Conservation (phyloP, 2,329 filamentous ascomycete genomes). For the Passalora sequoiae region DNA sequence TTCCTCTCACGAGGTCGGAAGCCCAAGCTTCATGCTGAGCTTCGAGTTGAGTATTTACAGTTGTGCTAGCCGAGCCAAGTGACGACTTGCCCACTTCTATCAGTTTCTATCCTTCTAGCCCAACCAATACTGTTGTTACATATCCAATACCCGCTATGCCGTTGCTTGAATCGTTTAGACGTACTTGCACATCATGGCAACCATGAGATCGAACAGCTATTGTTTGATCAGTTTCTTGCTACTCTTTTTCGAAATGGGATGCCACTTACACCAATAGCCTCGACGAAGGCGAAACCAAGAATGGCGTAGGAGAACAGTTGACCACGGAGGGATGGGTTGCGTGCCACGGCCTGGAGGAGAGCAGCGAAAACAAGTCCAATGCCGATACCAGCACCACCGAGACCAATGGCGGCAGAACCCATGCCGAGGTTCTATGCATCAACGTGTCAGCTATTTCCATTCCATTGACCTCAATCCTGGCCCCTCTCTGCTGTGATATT, state of each 20-base stretch:
- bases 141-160: slow-evolving; percentile 16
- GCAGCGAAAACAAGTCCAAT: slow-evolving; percentile 91
- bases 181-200: slow-evolving; percentile 83
- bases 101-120: slow-evolving; percentile 18
- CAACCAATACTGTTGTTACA: slow-evolving; percentile 24
- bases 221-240: slow-evolving; percentile 2
- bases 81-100: slow-evolving; percentile 7
- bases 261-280: slow-evolving; percentile 65
- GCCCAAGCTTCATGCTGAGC: background rate
- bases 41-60: slow-evolving; percentile 6
- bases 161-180: slow-evolving; percentile 29
- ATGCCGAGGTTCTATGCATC: slow-evolving; percentile 64
- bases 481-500: too few relatives aligned
- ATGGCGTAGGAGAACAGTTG: slow-evolving; percentile 96
- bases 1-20: slow-evolving; percentile 3
- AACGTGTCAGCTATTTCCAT: slow-evolving; percentile 51
- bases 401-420: slow-evolving; percentile 85
- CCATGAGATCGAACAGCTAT: slow-evolving; percentile 74
- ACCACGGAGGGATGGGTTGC: slow-evolving; percentile 89
- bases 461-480: too few relatives aligned
- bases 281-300: slow-evolving; percentile 92
- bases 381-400: slow-evolving; percentile 66
- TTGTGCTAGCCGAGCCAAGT: slow-evolving; percentile 6
- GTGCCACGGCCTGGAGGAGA: slow-evolving; percentile 82
- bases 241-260: background rate